Conservation (phyloP, 352 stramenopile genomes). For the Phytophthora agathidicida region DNA sequence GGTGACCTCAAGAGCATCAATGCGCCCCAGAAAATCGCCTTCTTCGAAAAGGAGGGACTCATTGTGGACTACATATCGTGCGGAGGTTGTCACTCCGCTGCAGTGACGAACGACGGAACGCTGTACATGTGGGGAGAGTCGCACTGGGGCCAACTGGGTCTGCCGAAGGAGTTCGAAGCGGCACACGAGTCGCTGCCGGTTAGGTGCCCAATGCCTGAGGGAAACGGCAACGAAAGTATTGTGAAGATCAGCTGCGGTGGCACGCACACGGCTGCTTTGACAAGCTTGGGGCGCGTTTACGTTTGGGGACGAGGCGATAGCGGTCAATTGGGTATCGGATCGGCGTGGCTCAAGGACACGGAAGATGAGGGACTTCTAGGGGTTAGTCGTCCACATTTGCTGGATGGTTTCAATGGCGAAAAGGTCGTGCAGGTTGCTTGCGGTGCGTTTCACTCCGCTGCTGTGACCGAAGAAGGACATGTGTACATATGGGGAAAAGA, state of each 20-base stretch:
- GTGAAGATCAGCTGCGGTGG: slow-evolving; percentile 85
- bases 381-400: slow-evolving; percentile 58
- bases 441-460: slow-evolving; percentile 83
- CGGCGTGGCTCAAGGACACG: slow-evolving; percentile 66
- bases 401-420: slow-evolving; percentile 72
- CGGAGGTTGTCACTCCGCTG: slow-evolving; percentile 81
- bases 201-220: slow-evolving; percentile 64
- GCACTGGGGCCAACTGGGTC: slow-evolving; percentile 81
- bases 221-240: slow-evolving; percentile 55
- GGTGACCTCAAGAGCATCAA: slow-evolving; percentile 79
- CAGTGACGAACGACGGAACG: slow-evolving; percentile 67
- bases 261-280: slow-evolving; percentile 77
- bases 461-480: slow-evolving; percentile 65
- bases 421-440: slow-evolving; percentile 83
- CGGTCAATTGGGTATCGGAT: slow-evolving; percentile 74
- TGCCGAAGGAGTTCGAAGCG: slow-evolving; percentile 67
- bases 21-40: slow-evolving; percentile 60
- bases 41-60: slow-evolving; percentile 57
- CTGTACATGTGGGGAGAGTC: slow-evolving; percentile 88
- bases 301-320: slow-evolving; percentile 82
- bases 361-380: slow-evolving; percentile 65
- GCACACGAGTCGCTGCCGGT: slow-evolving; percentile 66
- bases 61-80: slow-evolving; percentile 80
- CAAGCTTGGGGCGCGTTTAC: slow-evolving; percentile 73
- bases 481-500: slow-evolving; percentile 90